Conservation (phyloP, 257 asterid genomes). For the Solanum boliviense region DNA sequence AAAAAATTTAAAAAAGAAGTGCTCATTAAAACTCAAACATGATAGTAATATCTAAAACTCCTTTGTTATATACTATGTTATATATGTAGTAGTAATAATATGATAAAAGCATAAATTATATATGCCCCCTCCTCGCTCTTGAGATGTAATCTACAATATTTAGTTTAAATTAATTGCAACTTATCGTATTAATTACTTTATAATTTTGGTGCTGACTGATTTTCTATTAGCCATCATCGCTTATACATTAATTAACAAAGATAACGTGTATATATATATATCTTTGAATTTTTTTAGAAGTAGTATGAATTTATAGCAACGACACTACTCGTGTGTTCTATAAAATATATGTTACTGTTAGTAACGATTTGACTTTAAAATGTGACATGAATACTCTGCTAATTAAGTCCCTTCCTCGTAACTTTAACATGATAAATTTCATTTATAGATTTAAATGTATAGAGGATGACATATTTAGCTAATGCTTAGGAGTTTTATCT, state of each 20-base stretch:
- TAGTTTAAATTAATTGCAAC: neutral
- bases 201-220: neutral
- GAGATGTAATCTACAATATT: neutral
- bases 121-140: neutral
- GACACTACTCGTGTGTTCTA: too few species aligned
- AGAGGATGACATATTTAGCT: too few species aligned
- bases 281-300: too few species aligned
- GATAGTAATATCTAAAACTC: neutral
- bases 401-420: too few species aligned
- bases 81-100: neutral
- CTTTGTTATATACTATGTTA: neutral
- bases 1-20: neutral
- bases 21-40: neutral
- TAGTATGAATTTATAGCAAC: too few species aligned
- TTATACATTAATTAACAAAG: neutral
- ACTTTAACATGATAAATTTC: neutral
- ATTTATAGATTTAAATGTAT: too few species aligned
- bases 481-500: too few species aligned
- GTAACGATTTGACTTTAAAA: too few species aligned
- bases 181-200: neutral
- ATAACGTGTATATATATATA: too few species aligned
- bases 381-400: too few species aligned
- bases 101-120: neutral
- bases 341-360: too few species aligned
- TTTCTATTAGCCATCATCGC: neutral